These are phyloP conservation scores for Thraustochytrium striatum DNA, from an alignment of 352 stramenopile species.

Conservation along the genomic window DNA sequence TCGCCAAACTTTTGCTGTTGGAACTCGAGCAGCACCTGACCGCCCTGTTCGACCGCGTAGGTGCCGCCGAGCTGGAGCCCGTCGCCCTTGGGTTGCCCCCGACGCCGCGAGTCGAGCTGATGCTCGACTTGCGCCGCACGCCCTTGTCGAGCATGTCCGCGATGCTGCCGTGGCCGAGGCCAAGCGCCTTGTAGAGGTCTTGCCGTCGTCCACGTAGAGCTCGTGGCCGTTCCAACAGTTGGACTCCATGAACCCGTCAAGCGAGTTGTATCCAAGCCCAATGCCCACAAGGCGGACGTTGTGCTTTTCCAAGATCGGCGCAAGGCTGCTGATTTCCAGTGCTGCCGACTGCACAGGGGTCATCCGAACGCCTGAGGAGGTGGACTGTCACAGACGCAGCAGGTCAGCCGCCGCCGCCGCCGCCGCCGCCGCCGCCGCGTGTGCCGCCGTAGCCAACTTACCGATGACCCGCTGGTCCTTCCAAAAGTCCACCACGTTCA, in stretches of 20 bases:
- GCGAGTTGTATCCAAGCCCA: constrained; percentile 21
- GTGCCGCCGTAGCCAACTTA: too few species aligned
- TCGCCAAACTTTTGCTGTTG: constrained; percentile 29
- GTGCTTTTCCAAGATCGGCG: constrained; percentile 7
- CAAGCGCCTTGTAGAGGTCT: constrained; percentile 16
- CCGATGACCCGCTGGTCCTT: background rate
- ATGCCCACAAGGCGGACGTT: constrained; percentile 26
- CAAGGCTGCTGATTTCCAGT: constrained; percentile 13
- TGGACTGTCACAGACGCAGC: too few species aligned
- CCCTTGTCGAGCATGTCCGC: background rate
- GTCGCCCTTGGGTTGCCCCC: background rate
- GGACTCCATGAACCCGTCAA: constrained; percentile 15
- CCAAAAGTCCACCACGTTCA: constrained; percentile 11
- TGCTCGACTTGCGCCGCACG: background rate
- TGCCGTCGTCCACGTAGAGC: constrained; percentile 7
- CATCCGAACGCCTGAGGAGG: constrained; percentile 13
- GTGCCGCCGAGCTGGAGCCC: constrained; percentile 1
- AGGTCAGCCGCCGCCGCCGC: too few species aligned
- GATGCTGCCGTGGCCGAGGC: background rate
- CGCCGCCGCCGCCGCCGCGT: too few species aligned
- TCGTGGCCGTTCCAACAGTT: constrained; percentile 1
- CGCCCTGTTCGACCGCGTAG: constrained; percentile 8
- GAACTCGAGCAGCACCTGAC: constrained; percentile 6
- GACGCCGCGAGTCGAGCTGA: background rate
- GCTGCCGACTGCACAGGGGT: background rate